Conservation (phyloP, 345 rosid genomes). For the Euphorbia pulcherrima region DNA sequence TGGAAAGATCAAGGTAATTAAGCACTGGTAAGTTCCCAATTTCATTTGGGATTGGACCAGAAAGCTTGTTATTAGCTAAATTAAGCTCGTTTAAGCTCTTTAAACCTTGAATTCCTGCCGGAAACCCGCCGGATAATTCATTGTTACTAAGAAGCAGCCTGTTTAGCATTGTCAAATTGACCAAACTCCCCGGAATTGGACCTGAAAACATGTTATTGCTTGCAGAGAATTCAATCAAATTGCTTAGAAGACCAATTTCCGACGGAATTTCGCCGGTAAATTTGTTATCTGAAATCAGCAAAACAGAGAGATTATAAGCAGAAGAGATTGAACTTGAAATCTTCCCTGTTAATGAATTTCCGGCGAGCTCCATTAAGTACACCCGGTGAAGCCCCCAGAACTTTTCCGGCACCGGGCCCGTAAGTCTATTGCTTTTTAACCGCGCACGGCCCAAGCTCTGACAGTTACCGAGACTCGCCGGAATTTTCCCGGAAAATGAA, state of each 20-base stretch:
- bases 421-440: constrained; percentile 47
- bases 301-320: constrained; percentile 60
- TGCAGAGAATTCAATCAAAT: constrained; percentile 52
- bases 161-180: constrained; percentile 44
- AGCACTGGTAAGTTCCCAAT: constrained; percentile 67
- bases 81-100: constrained; percentile 69
- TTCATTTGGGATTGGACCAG: constrained; percentile 62
- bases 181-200: constrained; percentile 48
- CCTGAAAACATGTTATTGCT: constrained; percentile 46
- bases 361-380: constrained; percentile 58
- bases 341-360: constrained; percentile 55
- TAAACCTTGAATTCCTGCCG: constrained; percentile 46
- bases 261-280: constrained; percentile 60
- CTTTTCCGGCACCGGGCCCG: constrained; percentile 51
- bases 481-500: constrained; percentile 64
- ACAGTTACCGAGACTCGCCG: constrained; percentile 54
- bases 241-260: constrained; percentile 46
- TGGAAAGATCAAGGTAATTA: constrained; percentile 84
- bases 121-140: constrained; percentile 61
- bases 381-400: constrained; percentile 75
- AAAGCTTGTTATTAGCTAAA: constrained; percentile 55
- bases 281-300: constrained; percentile 52
- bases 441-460: constrained; percentile 62
- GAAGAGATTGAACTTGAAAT: constrained; percentile 40
- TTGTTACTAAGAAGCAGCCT: constrained; percentile 67